A percentile compares a stretch with the other conserved stretches of the same genome.
Conservation (phyloP, 2,329 filamentous ascomycete genomes). For the Periconia digitata region DNA sequence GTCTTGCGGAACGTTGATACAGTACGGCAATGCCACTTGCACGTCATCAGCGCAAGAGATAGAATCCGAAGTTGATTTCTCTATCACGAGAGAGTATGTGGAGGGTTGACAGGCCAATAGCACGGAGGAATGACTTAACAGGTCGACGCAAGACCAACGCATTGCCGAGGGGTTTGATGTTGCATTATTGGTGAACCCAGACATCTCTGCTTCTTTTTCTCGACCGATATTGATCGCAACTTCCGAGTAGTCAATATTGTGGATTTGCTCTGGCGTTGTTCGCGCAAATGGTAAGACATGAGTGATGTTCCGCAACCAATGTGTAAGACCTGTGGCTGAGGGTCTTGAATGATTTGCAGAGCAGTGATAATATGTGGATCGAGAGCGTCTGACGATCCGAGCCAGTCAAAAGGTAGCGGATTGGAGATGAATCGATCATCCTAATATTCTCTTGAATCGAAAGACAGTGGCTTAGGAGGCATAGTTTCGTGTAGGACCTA, state of each 20-base stretch:
- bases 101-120: constrained; percentile 21
- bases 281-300: constrained; percentile 40
- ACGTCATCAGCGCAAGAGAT: constrained; percentile 41
- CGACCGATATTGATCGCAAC: constrained; percentile 37
- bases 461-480: constrained; percentile 30
- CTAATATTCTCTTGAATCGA: constrained; percentile 41
- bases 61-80: constrained; percentile 43
- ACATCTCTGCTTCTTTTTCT: constrained; percentile 31
- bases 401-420: constrained; percentile 42
- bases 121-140: constrained; percentile 38
- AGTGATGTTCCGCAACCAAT: constrained; percentile 44
- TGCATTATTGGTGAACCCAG: neutral
- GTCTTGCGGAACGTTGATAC: constrained; percentile 14
- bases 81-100: constrained; percentile 38
- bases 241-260: constrained; percentile 43
- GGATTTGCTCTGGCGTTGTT: constrained; percentile 33
- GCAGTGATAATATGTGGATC: constrained; percentile 31
- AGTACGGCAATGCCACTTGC: constrained; percentile 32
- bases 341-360: constrained; percentile 12
- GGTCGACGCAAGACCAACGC: constrained; percentile 38
- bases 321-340: constrained; percentile 34
- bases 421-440: constrained; percentile 39
- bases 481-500: constrained; percentile 22
- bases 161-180: constrained; percentile 14
- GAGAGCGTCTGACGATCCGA: constrained; percentile 32